Evolutionary conservation across 768 basidiomycete species (phyloP).

Genomic region (Mycena kentingensis): DNA sequence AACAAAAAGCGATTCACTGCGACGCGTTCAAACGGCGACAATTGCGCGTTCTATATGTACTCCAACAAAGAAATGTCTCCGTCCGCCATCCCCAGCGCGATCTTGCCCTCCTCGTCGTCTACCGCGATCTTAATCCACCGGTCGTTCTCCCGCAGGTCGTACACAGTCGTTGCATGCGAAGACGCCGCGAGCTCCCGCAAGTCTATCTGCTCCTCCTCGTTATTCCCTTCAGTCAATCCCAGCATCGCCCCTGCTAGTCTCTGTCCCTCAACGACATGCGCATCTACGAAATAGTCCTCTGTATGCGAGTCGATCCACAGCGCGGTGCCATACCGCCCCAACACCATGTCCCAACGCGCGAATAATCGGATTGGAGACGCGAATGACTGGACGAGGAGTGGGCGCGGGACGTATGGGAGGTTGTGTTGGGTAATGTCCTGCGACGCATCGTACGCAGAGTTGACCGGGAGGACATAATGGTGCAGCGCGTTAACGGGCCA

Average conservation of each 20-base stretch:
- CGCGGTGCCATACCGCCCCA: constrained; percentile 63
- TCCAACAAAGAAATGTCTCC: constrained; percentile 55
- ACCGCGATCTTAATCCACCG: constrained; percentile 51
- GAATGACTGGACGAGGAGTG: constrained; percentile 40
- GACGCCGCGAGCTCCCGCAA: constrained; percentile 31
- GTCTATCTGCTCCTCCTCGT: constrained; percentile 22
- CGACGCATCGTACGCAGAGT: constrained; percentile 36
- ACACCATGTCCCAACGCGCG: constrained; percentile 50
- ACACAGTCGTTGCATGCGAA: constrained; percentile 43
- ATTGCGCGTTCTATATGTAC: no score
- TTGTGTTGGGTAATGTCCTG: constrained; percentile 36
- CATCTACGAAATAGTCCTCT: constrained; percentile 49
- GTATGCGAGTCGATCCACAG: constrained; percentile 70
- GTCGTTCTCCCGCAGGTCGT: constrained; percentile 47
- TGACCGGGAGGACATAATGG: constrained; percentile 54
- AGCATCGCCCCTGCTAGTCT: constrained; percentile 53
- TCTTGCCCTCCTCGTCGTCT: constrained; percentile 49
- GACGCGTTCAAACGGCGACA: no score
- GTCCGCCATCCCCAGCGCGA: constrained; percentile 44
- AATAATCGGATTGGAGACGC: constrained; percentile 61
- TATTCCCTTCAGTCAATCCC: constrained; percentile 21
- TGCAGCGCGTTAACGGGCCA: constrained; percentile 75
- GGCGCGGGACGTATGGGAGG: constrained; percentile 47
- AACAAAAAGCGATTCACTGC: no score
- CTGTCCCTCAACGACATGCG: constrained; percentile 53